phyloP scores from a whole-genome alignment of 805 yeast species.

The Huiozyma naganishii region DNA sequence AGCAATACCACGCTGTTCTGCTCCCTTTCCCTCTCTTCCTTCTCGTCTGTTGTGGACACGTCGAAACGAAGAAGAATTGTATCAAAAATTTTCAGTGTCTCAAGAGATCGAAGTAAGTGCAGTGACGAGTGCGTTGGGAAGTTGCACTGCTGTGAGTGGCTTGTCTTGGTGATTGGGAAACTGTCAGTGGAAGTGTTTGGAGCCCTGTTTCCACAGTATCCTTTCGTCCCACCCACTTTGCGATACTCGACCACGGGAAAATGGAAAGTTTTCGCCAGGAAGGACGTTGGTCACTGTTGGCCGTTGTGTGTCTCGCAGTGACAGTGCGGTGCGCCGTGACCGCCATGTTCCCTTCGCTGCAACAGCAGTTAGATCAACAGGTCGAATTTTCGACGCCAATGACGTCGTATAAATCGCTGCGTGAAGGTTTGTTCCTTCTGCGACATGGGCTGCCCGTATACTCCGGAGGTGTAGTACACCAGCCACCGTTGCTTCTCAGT shows the following conservation, averaged over 20 bases:
- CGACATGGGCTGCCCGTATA: conserved; percentile 54
- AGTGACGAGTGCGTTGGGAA: not conserved
- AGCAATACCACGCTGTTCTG: no score
- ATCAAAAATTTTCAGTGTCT: no score
- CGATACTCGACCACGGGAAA: no score
- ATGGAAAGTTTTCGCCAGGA: no score
- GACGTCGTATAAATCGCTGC: conserved; percentile 34
- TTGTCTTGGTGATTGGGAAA: no score
- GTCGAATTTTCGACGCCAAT: conserved; percentile 29
- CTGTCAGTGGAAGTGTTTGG: no score
- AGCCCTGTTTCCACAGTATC: no score
- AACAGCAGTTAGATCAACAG: conserved; percentile 18
- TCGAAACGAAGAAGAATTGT: no score
- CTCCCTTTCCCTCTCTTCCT: no score
- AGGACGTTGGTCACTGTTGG: no score
- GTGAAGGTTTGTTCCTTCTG: conserved; percentile 58
- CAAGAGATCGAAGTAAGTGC: not conserved
- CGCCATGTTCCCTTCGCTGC: conserved; percentile 18
- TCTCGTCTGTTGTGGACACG: no score
- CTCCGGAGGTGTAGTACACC: conserved; percentile 79
- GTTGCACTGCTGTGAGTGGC: not conserved
- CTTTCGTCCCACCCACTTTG: no score
- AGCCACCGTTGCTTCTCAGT: conserved; percentile 55
- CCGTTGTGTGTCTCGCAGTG: conserved; percentile 2
- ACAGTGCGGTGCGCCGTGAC: conserved; percentile 10